Base-by-base conservation (phyloP, 257 asterid species). In the Cruciata laevipes region DNA sequence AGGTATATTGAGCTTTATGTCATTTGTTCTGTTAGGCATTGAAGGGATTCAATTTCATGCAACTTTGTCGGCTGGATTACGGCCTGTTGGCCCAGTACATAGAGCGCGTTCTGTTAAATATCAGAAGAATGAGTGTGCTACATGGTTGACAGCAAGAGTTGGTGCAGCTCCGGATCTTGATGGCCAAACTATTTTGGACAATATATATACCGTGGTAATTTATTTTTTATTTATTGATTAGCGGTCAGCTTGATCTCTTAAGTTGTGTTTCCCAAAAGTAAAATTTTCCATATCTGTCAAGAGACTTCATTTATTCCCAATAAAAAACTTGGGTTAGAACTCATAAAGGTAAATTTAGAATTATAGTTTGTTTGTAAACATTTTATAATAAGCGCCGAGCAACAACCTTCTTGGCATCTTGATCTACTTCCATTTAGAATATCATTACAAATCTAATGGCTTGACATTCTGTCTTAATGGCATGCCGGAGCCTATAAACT, bases 21-120 rank as follows among this genome's bases (percentile, higher is more conserved):
- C 53, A 1, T 6, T 7, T 65, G 59, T 49, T n/a, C 64, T 70
- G 27, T 57, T 35, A 53, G 98, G 82, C 77, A 72, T 82, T 24
- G 95, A 96, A 76, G 89, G 89, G 72, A 89, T 79, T 69, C 77
- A 83, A 53, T 89, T 92, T 79, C 86, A 86, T 78, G 89, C 76
- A 75, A 75, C 84, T 80, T 66, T 87, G 69, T 89, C 96, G 63
- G 74, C 80, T 64, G 97, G 98, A 42, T 18, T 85, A 60, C 83
- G 86, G 61, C 95, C 97, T 20, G 72, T 89, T 56, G 98, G 97
- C 69, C 64, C 82, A 33, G 76, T 68, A n/a, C 89, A 82, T 79
- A 83, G 75, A 77, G 89, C 93, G 72, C 84, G 74, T 78, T 81
- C 90, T 38, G 97, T 83, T 70, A 87, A 74, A 79, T 72, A 76